Conservation (phyloP, 2,329 filamentous ascomycete species). For the Rutstroemia sp. region DNA sequence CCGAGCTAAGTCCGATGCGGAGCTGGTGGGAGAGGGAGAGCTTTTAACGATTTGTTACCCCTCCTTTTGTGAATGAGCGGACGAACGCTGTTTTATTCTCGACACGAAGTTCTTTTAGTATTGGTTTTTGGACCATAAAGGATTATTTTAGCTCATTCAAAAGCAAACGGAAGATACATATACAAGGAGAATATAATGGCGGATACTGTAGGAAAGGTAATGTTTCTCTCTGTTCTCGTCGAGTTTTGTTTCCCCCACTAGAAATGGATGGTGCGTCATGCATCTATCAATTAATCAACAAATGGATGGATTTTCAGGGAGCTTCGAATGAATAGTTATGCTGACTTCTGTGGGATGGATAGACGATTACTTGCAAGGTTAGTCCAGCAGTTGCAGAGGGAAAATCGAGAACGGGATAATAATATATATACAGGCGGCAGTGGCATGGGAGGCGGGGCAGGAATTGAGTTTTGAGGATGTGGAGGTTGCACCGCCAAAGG, state of each 20-base stretch:
- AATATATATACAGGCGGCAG: conserved; percentile 57
- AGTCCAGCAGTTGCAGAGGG: conserved; percentile 10
- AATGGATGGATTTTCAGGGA: no score
- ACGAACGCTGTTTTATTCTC: no score
- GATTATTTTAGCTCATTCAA: no score
- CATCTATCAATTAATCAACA: background rate
- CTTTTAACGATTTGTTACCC: no score
- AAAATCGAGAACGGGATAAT: no score
- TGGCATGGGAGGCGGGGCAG: conserved; percentile 95
- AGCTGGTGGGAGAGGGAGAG: no score
- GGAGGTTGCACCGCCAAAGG: conserved; percentile 81
- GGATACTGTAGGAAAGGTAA: conserved; percentile 14
- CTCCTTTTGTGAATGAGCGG: no score
- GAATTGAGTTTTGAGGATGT: conserved; percentile 84
- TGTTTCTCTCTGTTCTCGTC: background rate
- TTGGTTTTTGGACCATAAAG: no score
- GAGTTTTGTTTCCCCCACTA: background rate
- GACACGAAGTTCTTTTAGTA: no score
- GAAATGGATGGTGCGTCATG: no score
- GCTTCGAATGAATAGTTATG: background rate
- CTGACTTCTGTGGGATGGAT: background rate
- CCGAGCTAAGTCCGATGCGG: no score
- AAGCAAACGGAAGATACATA: no score
- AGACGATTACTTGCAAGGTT: conserved; percentile 32
- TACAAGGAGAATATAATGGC: background rate